Evolutionary conservation across 306 rosid genomes (phyloP).

Genomic region (Acacia confusa): DNA sequence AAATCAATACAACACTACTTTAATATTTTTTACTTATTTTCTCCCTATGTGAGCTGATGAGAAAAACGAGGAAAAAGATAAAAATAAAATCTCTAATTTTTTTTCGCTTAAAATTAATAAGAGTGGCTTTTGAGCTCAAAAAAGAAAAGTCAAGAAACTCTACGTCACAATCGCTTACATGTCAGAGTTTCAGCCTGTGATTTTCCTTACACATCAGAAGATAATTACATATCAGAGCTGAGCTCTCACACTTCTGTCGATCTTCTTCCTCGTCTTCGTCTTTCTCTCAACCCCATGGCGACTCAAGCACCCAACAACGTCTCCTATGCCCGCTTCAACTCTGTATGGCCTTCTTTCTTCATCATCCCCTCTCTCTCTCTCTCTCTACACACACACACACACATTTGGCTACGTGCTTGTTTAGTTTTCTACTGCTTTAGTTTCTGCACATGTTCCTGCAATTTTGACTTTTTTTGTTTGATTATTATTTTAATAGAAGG

Average conservation of each 20-base stretch:
- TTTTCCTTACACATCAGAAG: background rate
- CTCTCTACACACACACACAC: background rate
- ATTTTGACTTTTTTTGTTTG: background rate
- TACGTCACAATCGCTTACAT: background rate
- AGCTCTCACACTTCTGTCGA: background rate
- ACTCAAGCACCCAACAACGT: conserved; percentile 25
- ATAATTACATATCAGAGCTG: background rate
- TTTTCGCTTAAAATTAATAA: too few relatives aligned
- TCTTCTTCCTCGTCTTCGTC: background rate
- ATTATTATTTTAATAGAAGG: too few relatives aligned
- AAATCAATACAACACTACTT: too few relatives aligned
- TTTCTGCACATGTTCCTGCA: background rate
- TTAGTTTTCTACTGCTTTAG: background rate
- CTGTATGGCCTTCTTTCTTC: conserved; percentile 32
- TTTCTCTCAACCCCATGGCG: conserved; percentile 23
- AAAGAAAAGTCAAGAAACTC: background rate
- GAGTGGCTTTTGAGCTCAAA: too few relatives aligned
- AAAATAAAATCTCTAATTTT: too few relatives aligned
- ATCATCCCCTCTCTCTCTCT: background rate
- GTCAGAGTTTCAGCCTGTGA: background rate
- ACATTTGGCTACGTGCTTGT: background rate
- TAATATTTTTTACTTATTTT: too few relatives aligned
- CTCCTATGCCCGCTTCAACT: background rate
- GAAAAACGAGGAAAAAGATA: too few relatives aligned
- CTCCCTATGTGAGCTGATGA: too few relatives aligned